phyloP scores from a whole-genome alignment of 306 rosid genomes.

The Medicago ruthenica region DNA sequence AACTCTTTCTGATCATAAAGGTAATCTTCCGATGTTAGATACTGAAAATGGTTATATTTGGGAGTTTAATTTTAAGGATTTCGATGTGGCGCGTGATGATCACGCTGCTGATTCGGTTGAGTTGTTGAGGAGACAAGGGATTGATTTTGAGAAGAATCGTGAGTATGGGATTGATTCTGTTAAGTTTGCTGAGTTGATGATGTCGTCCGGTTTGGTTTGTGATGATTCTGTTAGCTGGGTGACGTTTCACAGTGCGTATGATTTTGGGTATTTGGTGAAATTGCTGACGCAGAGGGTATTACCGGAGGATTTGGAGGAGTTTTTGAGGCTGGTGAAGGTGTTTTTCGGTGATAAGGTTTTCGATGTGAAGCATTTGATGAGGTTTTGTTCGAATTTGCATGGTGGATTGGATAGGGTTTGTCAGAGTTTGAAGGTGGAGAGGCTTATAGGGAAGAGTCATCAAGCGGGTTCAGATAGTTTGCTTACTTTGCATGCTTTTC shows the following conservation, averaged over 20 bases:
- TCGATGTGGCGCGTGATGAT: slow-evolving; percentile 26
- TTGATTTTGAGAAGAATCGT: slow-evolving; percentile 42
- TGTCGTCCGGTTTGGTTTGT: slow-evolving; percentile 44
- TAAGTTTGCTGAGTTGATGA: slow-evolving; percentile 40
- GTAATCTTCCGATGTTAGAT: slow-evolving; percentile 37
- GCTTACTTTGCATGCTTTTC: slow-evolving; percentile 42
- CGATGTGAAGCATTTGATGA: slow-evolving; percentile 43
- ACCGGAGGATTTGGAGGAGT: slow-evolving; percentile 29
- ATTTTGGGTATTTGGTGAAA: slow-evolving; percentile 39
- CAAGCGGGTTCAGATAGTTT: slow-evolving; percentile 42
- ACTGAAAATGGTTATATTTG: slow-evolving; percentile 14
- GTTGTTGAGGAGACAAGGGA: slow-evolving; percentile 36
- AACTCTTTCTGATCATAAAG: slow-evolving; percentile 35
- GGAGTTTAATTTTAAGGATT: slow-evolving; percentile 45
- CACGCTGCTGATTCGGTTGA: slow-evolving; percentile 35
- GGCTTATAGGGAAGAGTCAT: slow-evolving; percentile 41
- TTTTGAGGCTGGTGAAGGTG: slow-evolving; percentile 17
- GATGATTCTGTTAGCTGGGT: slow-evolving; percentile 37
- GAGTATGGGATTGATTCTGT: slow-evolving; percentile 34
- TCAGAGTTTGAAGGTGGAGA: slow-evolving; percentile 34
- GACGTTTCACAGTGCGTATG: slow-evolving; percentile 40
- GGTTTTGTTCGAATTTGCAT: slow-evolving; percentile 28
- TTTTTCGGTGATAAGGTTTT: slow-evolving; percentile 36
- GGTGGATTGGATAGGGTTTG: slow-evolving; percentile 44
- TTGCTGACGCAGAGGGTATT: slow-evolving; percentile 23